phyloP scores from a whole-genome alignment of 176 grass and related monocot species.

The Pharus latifolius region DNA sequence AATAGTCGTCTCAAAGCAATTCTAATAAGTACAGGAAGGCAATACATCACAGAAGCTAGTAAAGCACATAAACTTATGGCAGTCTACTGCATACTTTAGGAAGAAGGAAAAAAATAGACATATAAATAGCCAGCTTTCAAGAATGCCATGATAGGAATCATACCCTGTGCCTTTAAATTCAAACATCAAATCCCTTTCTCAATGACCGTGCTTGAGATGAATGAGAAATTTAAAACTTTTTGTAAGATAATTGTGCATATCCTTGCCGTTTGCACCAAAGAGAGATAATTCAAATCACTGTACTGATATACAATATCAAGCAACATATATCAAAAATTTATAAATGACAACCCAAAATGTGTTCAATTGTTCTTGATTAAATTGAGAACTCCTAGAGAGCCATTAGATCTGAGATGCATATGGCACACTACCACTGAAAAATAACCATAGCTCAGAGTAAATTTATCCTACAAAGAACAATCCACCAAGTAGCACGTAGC shows the following conservation, averaged over 20 bases:
- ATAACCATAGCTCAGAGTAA: neutral
- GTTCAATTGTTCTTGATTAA: neutral
- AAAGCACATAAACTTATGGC: neutral
- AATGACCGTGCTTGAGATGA: neutral
- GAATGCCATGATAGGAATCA: neutral
- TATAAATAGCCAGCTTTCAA: too few species aligned
- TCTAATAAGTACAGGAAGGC: neutral
- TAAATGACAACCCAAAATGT: neutral
- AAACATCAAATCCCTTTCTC: neutral
- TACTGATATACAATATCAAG: neutral
- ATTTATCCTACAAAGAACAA: neutral
- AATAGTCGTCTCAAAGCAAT: neutral
- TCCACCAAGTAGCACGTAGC: neutral
- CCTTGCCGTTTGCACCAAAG: neutral
- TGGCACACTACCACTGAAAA: neutral
- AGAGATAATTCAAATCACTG: neutral
- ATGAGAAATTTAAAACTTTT: neutral
- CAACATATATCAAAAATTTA: neutral
- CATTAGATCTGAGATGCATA: neutral
- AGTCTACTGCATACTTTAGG: neutral
- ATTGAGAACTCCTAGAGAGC: neutral
- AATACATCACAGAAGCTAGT: too few species aligned
- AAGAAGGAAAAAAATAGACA: too few species aligned
- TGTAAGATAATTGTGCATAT: neutral
- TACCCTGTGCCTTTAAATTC: neutral